These are phyloP conservation scores for Colletotrichum sp. DNA, from an alignment of 2,329 filamentous ascomycete genomes.

Conservation along the genomic window DNA sequence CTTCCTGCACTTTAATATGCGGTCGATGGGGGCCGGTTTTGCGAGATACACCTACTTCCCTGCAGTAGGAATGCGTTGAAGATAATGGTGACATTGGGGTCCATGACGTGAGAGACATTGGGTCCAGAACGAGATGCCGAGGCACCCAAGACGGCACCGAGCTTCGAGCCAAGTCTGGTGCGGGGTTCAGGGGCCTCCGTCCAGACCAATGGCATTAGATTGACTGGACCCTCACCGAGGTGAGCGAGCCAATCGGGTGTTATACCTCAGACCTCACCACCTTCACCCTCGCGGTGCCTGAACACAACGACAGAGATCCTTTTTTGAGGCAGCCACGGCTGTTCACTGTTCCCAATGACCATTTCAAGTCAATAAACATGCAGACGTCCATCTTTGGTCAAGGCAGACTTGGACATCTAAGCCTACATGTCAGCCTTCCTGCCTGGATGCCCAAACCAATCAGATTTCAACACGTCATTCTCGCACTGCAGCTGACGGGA, in stretches of 20 bases:
- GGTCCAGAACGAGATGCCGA: constrained; percentile 5
- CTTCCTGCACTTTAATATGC: background rate
- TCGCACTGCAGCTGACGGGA: background rate
- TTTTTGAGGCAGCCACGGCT: background rate
- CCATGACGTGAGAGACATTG: background rate
- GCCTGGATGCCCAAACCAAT: background rate
- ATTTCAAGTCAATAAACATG: background rate
- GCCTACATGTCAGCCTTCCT: background rate
- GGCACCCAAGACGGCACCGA: background rate
- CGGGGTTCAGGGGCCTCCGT: background rate
- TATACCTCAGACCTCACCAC: constrained; percentile 4
- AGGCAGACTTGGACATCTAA: background rate
- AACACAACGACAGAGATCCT: background rate
- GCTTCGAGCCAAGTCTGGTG: background rate
- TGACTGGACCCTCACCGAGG: background rate
- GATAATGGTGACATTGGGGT: background rate
- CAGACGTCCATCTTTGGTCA: background rate
- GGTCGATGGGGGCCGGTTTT: background rate
- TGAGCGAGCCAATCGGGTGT: constrained; percentile 12
- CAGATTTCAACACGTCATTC: constrained; percentile 9
- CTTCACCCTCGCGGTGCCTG: background rate
- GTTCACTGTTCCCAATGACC: background rate
- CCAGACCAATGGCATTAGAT: background rate
- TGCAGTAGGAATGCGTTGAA: background rate
- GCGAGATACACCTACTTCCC: background rate